A percentile compares a stretch with the other conserved stretches of the same genome.
Evolutionary conservation across 495 filamentous ascomycete species (phyloP).

Genomic region (Talaromyces thailandensis): DNA sequence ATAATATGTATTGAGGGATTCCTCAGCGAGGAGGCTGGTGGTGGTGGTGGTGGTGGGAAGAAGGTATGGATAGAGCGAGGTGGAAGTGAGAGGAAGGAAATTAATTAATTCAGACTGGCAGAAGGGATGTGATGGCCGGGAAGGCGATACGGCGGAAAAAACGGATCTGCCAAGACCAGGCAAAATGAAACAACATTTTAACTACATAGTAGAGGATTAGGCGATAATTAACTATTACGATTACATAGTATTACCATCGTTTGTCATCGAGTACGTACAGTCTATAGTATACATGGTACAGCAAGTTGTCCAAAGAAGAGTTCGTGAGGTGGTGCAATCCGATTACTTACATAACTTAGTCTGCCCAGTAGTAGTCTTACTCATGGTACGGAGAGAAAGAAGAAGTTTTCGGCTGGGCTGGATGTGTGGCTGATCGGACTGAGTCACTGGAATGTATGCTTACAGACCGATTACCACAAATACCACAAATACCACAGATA

Average conservation of each 20-base stretch:
- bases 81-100: constrained; percentile 1
- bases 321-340: not conserved
- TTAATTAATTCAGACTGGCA: constrained; percentile 5
- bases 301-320: not conserved
- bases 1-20: not conserved
- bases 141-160: constrained; percentile 7
- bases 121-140: constrained; percentile 13
- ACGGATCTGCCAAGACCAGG: constrained; percentile 3
- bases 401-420: not conserved
- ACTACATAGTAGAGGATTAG: too few relatives aligned
- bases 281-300: not conserved
- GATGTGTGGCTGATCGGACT: not conserved
- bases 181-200: constrained; percentile 1
- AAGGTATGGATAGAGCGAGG: constrained; percentile 12
- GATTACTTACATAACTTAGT: not conserved
- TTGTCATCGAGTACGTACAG: not conserved
- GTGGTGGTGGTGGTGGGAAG: constrained; percentile 7
- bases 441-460: not conserved
- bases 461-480: not conserved
- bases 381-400: not conserved
- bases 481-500: not conserved
- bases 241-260: too few relatives aligned
- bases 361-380: too few relatives aligned
- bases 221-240: too few relatives aligned
- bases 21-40: not conserved